Conservation (phyloP, 805 yeast genomes). For the Saccharomycopsis sp. region DNA sequence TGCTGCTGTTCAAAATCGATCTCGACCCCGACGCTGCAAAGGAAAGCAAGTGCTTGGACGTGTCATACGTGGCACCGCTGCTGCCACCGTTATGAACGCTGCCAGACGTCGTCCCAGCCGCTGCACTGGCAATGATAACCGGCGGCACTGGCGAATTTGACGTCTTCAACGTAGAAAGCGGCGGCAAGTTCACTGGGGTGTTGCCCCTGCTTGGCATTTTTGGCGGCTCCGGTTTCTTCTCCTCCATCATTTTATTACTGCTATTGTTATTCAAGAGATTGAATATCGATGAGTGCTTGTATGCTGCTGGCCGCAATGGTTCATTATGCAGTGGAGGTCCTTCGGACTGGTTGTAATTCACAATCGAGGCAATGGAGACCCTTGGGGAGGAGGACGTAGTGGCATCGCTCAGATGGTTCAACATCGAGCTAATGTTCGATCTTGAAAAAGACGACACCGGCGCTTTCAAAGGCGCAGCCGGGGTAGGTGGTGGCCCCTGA, state of each 20-base stretch:
- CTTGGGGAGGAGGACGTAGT: conserved; percentile 2
- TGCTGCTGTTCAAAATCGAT: conserved; percentile 9
- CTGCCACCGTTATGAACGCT: neutral
- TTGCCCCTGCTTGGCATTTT: conserved; percentile 3
- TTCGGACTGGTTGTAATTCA: conserved; percentile 1
- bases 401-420: neutral
- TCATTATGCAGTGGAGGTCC: conserved; percentile 7
- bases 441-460: neutral
- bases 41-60: conserved; percentile 4
- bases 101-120: no score
- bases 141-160: neutral
- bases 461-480: conserved; percentile 1
- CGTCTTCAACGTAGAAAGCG: conserved; percentile 5
- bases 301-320: neutral
- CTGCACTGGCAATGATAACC: neutral
- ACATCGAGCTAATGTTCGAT: neutral
- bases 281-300: conserved; percentile 11
- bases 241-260: neutral
- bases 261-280: conserved; percentile 11
- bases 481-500: no score
- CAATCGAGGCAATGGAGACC: conserved; percentile 6
- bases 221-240: neutral
- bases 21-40: conserved; percentile 6
- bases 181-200: conserved; percentile 14
- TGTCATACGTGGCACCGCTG: conserved; percentile 1